These are phyloP conservation scores for Colletotrichum melonis DNA, from an alignment of 2,329 filamentous ascomycete genomes.

Conservation along the genomic window DNA sequence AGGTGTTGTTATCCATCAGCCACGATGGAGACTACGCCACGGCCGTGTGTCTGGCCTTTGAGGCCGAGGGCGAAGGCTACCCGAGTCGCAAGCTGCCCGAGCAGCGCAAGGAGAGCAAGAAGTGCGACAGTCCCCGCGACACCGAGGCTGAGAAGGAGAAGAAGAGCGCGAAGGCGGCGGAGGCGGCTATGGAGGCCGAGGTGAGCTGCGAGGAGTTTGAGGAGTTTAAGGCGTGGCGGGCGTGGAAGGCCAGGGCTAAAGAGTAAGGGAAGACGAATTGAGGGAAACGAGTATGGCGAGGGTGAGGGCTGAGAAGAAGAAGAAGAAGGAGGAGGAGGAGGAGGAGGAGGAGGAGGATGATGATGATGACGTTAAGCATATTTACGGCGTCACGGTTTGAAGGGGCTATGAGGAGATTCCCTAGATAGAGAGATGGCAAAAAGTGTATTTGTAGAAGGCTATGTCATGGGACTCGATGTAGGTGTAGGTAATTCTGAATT, in stretches of 20 bases:
- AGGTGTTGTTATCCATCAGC: conserved; percentile 82
- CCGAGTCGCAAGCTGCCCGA: too few relatives aligned
- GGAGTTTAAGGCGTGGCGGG: not conserved
- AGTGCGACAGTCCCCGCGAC: too few relatives aligned
- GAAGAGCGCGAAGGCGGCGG: not conserved
- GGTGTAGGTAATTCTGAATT: too few relatives aligned
- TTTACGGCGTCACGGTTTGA: not conserved
- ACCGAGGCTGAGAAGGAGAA: not conserved
- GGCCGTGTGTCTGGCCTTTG: conserved; percentile 71
- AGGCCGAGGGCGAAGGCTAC: not conserved
- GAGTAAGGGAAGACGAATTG: not conserved
- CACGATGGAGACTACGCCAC: conserved; percentile 88
- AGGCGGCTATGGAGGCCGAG: not conserved
- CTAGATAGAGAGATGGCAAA: not conserved
- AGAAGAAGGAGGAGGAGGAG: too few relatives aligned
- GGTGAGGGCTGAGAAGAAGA: too few relatives aligned
- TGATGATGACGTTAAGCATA: not conserved
- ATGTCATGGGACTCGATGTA: too few relatives aligned
- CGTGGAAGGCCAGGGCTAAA: not conserved
- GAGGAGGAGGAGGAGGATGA: too few relatives aligned
- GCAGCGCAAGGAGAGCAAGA: too few relatives aligned
- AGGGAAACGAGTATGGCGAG: too few relatives aligned
- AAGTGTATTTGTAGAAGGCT: not conserved
- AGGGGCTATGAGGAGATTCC: not conserved
- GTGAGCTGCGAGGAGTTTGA: not conserved